phyloP scores from a whole-genome alignment of 2,329 filamentous ascomycete genomes.

The Aspergillus tubingensis region DNA sequence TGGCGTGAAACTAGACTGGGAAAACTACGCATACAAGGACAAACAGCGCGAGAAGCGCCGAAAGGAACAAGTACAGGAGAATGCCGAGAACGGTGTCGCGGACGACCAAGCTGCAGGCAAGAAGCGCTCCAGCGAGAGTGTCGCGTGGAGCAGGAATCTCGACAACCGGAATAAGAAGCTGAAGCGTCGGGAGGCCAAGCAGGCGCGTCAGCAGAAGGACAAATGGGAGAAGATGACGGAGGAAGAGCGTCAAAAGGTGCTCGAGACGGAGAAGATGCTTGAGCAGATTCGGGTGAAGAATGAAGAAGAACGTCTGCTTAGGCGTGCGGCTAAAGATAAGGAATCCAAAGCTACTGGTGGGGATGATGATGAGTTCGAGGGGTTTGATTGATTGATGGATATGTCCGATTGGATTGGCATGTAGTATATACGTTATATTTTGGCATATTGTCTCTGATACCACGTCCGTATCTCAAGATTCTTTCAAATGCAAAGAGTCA shows the following conservation, averaged over 20 bases:
- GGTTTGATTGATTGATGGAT: conserved; percentile 50
- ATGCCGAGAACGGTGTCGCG: conserved; percentile 40
- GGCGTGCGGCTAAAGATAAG: conserved; percentile 23
- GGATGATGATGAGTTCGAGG: conserved; percentile 55
- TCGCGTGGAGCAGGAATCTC: conserved; percentile 71
- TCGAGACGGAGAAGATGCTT: conserved; percentile 66
- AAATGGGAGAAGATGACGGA: conserved; percentile 67
- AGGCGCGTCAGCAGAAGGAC: conserved; percentile 65
- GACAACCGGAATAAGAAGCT: conserved; percentile 66
- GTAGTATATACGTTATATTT: not conserved
- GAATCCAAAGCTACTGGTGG: not conserved
- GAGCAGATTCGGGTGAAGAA: conserved; percentile 64
- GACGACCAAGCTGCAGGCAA: conserved; percentile 45
- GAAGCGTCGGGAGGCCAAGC: conserved; percentile 65
- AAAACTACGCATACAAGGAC: conserved; percentile 70
- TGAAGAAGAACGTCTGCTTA: conserved; percentile 28
- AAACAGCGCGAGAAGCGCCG: conserved; percentile 69
- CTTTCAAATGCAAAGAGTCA: too few relatives aligned
- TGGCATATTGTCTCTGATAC: conserved; percentile 1
- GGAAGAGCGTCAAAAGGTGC: conserved; percentile 64
- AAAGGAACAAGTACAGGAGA: conserved; percentile 55
- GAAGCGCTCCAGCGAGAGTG: conserved; percentile 63
- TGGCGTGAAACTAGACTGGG: conserved; percentile 62
- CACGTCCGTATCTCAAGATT: not conserved
- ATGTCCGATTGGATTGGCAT: not conserved